These are phyloP conservation scores for Echeveria elegans DNA, from an alignment of 164 flowering plant genomes.

Conservation along the genomic window DNA sequence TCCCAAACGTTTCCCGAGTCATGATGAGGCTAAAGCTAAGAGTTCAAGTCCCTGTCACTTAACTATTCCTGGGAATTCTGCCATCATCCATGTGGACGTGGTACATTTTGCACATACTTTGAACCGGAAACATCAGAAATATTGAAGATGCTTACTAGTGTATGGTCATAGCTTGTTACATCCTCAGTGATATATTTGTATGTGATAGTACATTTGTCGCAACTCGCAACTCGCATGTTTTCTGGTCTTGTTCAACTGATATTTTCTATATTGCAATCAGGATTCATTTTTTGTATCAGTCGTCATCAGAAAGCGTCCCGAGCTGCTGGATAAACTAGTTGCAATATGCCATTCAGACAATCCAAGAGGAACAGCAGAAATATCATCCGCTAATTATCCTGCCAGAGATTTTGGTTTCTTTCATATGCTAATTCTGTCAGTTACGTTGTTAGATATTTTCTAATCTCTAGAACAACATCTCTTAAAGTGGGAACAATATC, in stretches of 20 bases:
- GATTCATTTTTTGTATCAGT: conserved; percentile 94
- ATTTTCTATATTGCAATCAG: conserved; percentile 28
- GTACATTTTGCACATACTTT: conserved; percentile 26
- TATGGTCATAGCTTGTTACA: background rate
- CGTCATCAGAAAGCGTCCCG: conserved; percentile 59
- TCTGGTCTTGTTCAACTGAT: background rate
- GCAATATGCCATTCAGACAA: conserved; percentile 92
- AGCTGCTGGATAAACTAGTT: conserved; percentile 67
- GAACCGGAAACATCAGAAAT: background rate
- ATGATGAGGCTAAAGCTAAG: conserved; percentile 18
- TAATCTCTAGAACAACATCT: too few relatives aligned
- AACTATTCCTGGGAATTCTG: conserved; percentile 17
- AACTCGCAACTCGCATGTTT: background rate
- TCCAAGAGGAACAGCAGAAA: conserved; percentile 95
- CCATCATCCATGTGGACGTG: conserved; percentile 83
- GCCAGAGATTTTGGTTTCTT: conserved; percentile 68
- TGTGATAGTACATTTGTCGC: background rate
- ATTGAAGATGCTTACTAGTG: background rate
- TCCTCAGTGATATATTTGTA: too few relatives aligned
- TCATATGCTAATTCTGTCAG: background rate
- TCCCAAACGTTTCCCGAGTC: conserved; percentile 61
- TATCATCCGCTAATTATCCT: conserved; percentile 93
- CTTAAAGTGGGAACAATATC: background rate
- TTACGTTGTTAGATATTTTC: background rate
- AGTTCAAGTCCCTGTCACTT: conserved; percentile 18